These are phyloP conservation scores for Osmanthus fragrans DNA, from an alignment of 257 asterid genomes.

Conservation along the genomic window DNA sequence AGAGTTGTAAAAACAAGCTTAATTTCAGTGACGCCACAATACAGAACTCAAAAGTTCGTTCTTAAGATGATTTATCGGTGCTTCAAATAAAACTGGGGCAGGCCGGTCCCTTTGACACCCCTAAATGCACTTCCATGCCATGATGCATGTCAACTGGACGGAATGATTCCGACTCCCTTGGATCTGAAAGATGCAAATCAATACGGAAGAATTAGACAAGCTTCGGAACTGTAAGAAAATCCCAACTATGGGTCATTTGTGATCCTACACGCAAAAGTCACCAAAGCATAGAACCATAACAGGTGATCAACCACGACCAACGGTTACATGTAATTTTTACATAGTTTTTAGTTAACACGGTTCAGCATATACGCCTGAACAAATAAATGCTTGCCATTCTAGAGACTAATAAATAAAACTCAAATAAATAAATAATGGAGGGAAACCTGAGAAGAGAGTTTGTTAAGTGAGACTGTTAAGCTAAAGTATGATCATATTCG, in stretches of 20 bases:
- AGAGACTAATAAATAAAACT: too few species aligned
- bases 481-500: not conserved
- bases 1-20: not conserved
- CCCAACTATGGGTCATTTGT: not conserved
- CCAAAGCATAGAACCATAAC: not conserved
- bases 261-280: not conserved
- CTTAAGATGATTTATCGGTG: constrained; percentile 10
- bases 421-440: not conserved
- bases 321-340: not conserved
- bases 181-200: constrained; percentile 55
- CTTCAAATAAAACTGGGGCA: constrained; percentile 78
- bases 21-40: constrained; percentile 7
- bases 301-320: not conserved
- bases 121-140: constrained; percentile 92
- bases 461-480: not conserved
- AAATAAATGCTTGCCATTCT: not conserved
- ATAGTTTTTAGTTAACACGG: not conserved
- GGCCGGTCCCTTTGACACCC: constrained; percentile 82
- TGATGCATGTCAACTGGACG: constrained; percentile 85
- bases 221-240: not conserved
- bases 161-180: constrained; percentile 74
- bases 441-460: too few species aligned
- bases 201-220: constrained; percentile 17
- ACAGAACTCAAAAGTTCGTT: constrained; percentile 13
- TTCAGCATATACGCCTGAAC: not conserved